phyloP scores from a whole-genome alignment of 805 yeast species.

The Helenozyma rhizophorensis region DNA sequence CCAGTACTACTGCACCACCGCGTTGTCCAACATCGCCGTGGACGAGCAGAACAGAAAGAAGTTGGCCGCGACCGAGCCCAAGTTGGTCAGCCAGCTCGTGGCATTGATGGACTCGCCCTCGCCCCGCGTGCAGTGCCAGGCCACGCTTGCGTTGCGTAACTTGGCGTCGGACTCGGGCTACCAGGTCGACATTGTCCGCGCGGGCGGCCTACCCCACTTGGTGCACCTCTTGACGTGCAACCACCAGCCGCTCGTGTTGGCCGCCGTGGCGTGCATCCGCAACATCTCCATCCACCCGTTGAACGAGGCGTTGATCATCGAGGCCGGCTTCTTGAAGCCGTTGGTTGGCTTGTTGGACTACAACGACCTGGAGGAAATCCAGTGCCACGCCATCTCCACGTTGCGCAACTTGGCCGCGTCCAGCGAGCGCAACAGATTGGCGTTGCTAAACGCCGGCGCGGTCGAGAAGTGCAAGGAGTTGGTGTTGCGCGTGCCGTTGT shows the following conservation, averaged over 20 bases:
- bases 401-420: constrained; percentile 94
- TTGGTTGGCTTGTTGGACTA: constrained; percentile 80
- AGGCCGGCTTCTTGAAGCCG: constrained; percentile 93
- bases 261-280: constrained; percentile 97
- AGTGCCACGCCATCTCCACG: constrained; percentile 97
- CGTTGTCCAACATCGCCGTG: constrained; percentile 93
- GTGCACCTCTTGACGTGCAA: constrained; percentile 85
- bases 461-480: constrained; percentile 88
- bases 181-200: constrained; percentile 92
- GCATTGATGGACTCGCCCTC: constrained; percentile 88
- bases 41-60: constrained; percentile 88
- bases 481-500: constrained; percentile 79
- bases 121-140: constrained; percentile 97
- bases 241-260: constrained; percentile 87
- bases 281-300: constrained; percentile 95
- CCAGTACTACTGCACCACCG: constrained; percentile 97
- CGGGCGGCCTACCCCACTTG: constrained; percentile 91
- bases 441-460: constrained; percentile 91
- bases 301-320: constrained; percentile 92
- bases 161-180: constrained; percentile 94
- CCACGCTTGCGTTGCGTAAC: constrained; percentile 92
- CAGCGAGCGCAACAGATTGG: constrained; percentile 86
- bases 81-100: constrained; percentile 82
- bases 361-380: constrained; percentile 89
- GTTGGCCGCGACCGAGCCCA: constrained; percentile 87